Evolutionary conservation across 139 green algal species (phyloP).

Genomic region (Closterium sp.): DNA sequence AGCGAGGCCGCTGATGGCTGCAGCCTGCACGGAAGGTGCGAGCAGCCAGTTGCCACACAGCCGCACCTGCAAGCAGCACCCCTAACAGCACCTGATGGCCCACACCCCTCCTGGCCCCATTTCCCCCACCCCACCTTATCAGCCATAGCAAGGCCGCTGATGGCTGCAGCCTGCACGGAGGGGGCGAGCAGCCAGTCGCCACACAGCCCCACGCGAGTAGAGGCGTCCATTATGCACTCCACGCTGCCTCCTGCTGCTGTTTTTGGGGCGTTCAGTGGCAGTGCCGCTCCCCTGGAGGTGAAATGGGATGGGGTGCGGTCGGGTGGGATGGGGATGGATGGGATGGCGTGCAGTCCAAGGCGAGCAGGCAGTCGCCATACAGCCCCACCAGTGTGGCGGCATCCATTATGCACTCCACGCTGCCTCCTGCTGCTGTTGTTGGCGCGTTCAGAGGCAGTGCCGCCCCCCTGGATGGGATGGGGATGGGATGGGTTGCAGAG

Average conservation of each 20-base stretch:
- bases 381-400: constrained; percentile 59
- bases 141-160: constrained; percentile 66
- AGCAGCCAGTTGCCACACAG: constrained; percentile 68
- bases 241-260: constrained; percentile 21
- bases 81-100: too few relatives aligned
- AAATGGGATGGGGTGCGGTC: constrained; percentile 56
- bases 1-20: constrained; percentile 62
- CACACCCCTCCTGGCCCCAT: too few relatives aligned
- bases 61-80: too few relatives aligned
- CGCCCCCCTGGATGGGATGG: constrained; percentile 60
- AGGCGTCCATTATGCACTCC: constrained; percentile 67
- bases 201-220: constrained; percentile 62
- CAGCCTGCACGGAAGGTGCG: constrained; percentile 65
- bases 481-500: background rate
- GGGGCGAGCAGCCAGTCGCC: constrained; percentile 73
- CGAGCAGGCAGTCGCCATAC: constrained; percentile 1
- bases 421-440: background rate
- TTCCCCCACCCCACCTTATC: background rate
- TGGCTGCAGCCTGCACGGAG: constrained; percentile 65
- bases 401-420: constrained; percentile 68
- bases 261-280: constrained; percentile 67
- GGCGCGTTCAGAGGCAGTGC: constrained; percentile 72
- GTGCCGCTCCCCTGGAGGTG: constrained; percentile 64
- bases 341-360: too few relatives aligned
- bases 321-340: background rate